A percentile compares a stretch with the other conserved stretches of the same genome.
phyloP scores from a whole-genome alignment of 371 early-diverging fungal genomes.

The Coemansia linderi region DNA sequence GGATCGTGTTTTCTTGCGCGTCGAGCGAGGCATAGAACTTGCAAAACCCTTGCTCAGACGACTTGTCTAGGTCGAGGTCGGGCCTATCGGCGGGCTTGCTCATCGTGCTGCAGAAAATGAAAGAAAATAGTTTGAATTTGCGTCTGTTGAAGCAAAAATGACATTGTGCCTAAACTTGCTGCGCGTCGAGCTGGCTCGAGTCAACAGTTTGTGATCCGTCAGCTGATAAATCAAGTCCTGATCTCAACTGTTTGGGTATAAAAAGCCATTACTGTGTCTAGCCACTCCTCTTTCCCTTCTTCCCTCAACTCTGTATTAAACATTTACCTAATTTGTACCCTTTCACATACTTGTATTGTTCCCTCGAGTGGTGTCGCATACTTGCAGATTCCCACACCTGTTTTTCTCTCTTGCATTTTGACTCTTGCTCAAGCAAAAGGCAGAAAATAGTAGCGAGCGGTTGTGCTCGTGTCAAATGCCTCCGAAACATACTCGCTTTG shows the following conservation, averaged over 20 bases:
- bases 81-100: conserved; percentile 31
- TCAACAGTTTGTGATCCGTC: too few relatives aligned
- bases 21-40: conserved; percentile 32
- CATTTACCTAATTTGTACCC: not conserved
- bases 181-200: not conserved
- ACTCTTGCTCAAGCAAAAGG: not conserved
- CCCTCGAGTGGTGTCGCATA: not conserved
- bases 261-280: too few relatives aligned
- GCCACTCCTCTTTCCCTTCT: too few relatives aligned
- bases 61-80: conserved; percentile 34
- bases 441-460: not conserved
- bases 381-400: not conserved
- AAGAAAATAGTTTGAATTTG: not conserved
- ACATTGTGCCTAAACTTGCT: not conserved
- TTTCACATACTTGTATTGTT: not conserved
- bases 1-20: conserved; percentile 41
- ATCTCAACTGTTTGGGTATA: too few relatives aligned
- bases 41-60: conserved; percentile 39
- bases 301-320: too few relatives aligned
- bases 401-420: not conserved
- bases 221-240: too few relatives aligned
- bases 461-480: not conserved
- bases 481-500: not conserved
- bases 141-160: not conserved
- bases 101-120: conserved; percentile 8